Conservation (phyloP, 1,139 yeast species). For the Suhomyces coccinellae region DNA sequence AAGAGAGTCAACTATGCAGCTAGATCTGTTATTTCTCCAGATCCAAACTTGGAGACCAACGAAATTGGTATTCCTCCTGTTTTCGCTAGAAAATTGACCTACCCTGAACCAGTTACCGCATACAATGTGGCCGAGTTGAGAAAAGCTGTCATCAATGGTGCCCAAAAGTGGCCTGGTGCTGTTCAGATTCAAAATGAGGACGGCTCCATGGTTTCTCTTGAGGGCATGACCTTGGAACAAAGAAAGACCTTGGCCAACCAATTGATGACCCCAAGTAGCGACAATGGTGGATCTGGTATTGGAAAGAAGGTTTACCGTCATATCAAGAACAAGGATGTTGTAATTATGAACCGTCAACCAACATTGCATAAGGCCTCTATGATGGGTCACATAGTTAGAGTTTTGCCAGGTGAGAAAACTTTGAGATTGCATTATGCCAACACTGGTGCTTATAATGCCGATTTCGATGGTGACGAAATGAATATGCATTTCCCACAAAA, state of each 20-base stretch:
- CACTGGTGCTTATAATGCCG: constrained; percentile 98
- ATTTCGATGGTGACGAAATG: constrained; percentile 99
- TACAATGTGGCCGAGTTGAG: constrained; percentile 88
- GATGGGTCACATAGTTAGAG: constrained; percentile 99
- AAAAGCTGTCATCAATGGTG: constrained; percentile 95
- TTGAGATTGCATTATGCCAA: constrained; percentile 96
- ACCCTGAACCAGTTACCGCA: constrained; percentile 98
- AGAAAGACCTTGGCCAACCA: constrained; percentile 96
- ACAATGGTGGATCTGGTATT: constrained; percentile 46
- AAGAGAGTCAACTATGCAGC: constrained; percentile 99
- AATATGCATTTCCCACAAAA: constrained; percentile 99
- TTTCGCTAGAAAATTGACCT: constrained; percentile 90
- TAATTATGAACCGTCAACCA: constrained; percentile 98
- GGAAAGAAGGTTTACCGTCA: constrained; percentile 95
- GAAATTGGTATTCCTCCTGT: constrained; percentile 99
- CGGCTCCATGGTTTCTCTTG: constrained; percentile 79
- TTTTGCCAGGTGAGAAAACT: constrained; percentile 95
- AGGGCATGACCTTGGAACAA: constrained; percentile 90
- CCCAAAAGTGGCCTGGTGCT: constrained; percentile 99
- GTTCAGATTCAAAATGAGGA: constrained; percentile 94
- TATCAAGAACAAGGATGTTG: constrained; percentile 92
- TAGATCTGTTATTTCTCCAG: constrained; percentile 98
- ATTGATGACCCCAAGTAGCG: constrained; percentile 68
- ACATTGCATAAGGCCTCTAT: constrained; percentile 98
- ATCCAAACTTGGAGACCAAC: constrained; percentile 95